Base-by-base conservation (phyloP, 2,329 filamentous ascomycete species). In the Epichloe brachyelytri region DNA sequence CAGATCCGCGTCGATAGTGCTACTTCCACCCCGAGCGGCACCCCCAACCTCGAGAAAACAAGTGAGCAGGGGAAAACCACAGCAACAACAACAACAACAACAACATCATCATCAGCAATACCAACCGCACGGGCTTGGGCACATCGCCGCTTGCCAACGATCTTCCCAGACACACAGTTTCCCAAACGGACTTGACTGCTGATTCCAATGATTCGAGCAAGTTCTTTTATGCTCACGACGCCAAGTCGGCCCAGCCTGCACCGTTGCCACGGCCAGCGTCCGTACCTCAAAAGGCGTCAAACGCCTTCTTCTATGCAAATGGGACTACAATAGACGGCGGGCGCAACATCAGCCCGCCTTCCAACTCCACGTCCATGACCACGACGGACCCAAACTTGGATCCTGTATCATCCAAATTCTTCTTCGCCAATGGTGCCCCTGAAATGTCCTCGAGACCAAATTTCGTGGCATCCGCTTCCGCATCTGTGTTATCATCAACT, bases 171-270 rank as follows among this genome's bases (percentile, higher is more conserved):
- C 57, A 53, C 43, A 53, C 57, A 17, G 44, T 55, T 12, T 43
- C 56, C 43, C 68, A 49, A 51, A 57, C 33, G 33, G 61, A 62
- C 36, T 53, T 58, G 14, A 38, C 66, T 48, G 54, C 62, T 49
- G 59, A 63, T 19, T 48, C 59, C 53, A 48, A 57, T 56, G 55
- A 62, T 58, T 65, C 60, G 59, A 57, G 36, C 50, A 91, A 88
- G 70, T 97, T 97, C 75, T 96, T 98, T 65, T 90, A 94, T 64
- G 93, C 90, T 30, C 88, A 83, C 64, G 88, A 95, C 58, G 85
- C 78, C 39, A 83, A 78, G 58, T 67, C 72, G 20, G 57, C 61
- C 48, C 62, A 65, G 57, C 65, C 60, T 48, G 59, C 62, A 48
- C 61, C 69, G 30, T 68, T 68, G 34, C 70, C 68, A 17, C 59